These are phyloP conservation scores for Yamadazyma taylorii DNA, from an alignment of 1,139 yeast species.

Conservation along the genomic window DNA sequence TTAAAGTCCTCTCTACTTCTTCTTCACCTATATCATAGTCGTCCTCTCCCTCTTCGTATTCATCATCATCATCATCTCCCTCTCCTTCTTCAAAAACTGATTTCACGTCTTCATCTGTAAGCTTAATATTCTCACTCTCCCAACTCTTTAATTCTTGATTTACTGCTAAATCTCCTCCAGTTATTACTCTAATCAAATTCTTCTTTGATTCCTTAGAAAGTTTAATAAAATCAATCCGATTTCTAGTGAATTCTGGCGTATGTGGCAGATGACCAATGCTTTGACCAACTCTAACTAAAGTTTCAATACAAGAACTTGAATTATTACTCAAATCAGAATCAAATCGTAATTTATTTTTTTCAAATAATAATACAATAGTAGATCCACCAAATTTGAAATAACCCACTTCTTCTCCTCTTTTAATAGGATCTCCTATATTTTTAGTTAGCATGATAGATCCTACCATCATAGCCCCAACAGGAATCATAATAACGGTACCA, in stretches of 20 bases:
- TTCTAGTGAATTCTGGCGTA: constrained; percentile 49
- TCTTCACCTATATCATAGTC: constrained; percentile 15
- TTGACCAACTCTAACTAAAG: constrained; percentile 86
- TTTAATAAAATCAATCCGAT: constrained; percentile 44
- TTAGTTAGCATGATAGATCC: constrained; percentile 82
- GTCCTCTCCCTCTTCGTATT: constrained; percentile 18
- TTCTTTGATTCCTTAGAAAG: constrained; percentile 51
- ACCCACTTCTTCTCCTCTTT: constrained; percentile 83
- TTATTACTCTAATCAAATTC: constrained; percentile 59
- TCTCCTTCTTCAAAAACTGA: constrained; percentile 11
- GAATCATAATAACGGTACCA: constrained; percentile 74
- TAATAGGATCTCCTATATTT: constrained; percentile 55
- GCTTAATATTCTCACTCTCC: constrained; percentile 34
- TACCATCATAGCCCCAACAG: constrained; percentile 99
- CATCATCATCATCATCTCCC: constrained; percentile 11
- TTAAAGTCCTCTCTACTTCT: no score
- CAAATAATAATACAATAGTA: constrained; percentile 64
- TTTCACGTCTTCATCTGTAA: constrained; percentile 21
- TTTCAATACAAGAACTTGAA: constrained; percentile 71
- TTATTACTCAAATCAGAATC: constrained; percentile 75
- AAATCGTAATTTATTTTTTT: constrained; percentile 42
- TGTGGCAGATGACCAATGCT: constrained; percentile 77
- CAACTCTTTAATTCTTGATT: constrained; percentile 36
- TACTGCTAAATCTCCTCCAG: constrained; percentile 50
- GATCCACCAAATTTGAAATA: constrained; percentile 97